phyloP scores from a whole-genome alignment of 441 rosid genomes.

The Populus trichocarpa region DNA sequence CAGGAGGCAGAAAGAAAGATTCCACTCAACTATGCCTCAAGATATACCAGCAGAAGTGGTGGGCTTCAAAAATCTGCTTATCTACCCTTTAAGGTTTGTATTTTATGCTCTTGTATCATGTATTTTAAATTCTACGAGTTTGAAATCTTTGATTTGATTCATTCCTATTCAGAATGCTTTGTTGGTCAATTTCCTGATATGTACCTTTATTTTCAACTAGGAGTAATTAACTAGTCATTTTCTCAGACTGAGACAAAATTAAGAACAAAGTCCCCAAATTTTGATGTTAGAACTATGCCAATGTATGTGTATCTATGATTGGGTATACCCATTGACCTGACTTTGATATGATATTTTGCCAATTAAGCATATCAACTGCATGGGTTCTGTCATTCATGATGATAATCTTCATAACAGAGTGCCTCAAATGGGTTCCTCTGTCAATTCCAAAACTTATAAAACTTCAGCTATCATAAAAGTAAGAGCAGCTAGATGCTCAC shows the following conservation, averaged over 20 bases:
- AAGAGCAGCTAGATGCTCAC: no score
- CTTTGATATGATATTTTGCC: not conserved
- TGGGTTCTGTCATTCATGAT: not conserved
- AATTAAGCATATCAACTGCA: not conserved
- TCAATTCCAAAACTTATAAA: no score
- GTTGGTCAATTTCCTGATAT: not conserved
- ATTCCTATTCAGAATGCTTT: constrained; percentile 3
- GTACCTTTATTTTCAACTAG: not conserved
- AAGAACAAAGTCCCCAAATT: not conserved
- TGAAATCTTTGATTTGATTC: constrained; percentile 3
- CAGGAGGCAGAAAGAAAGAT: constrained; percentile 99
- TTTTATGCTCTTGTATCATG: constrained; percentile 14
- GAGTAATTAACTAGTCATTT: not conserved
- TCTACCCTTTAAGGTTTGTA: constrained; percentile 79
- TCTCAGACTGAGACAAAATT: not conserved
- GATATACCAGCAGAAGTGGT: constrained; percentile 71
- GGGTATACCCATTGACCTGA: not conserved
- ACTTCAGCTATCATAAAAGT: no score
- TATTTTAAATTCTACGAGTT: not conserved
- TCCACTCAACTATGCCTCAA: constrained; percentile 92
- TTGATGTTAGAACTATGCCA: not conserved
- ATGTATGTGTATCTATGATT: not conserved
- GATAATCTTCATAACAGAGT: no score
- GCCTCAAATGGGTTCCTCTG: no score
- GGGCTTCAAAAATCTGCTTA: constrained; percentile 93